phyloP scores from a whole-genome alignment of 192 early-diverging fungal genomes.

The Funneliformis mosseae region DNA sequence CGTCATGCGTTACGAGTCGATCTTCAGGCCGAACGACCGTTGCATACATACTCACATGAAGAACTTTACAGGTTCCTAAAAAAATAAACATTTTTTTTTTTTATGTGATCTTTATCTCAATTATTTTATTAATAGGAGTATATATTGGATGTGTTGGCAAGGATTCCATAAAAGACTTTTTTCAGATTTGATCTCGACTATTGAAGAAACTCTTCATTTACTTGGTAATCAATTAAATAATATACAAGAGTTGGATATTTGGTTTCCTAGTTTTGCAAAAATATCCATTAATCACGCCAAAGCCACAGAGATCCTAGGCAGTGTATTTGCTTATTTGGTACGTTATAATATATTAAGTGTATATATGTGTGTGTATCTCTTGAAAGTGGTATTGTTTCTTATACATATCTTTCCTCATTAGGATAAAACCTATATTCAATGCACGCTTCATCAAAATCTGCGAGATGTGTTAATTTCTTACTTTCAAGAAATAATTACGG shows the following conservation, averaged over 20 bases:
- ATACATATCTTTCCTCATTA: background rate
- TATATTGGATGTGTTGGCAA: conserved; percentile 41
- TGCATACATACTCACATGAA: conserved; percentile 36
- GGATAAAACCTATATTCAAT: conserved; percentile 34
- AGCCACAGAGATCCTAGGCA: conserved; percentile 29
- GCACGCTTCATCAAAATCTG: conserved; percentile 15
- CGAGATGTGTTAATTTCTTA: background rate
- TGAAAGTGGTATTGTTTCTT: background rate
- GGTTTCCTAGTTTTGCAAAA: conserved; percentile 21
- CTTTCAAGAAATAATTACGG: conserved; percentile 5
- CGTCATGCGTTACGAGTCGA: conserved; percentile 16
- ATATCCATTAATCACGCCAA: conserved; percentile 29
- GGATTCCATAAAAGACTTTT: conserved; percentile 32
- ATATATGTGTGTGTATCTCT: background rate
- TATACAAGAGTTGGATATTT: conserved; percentile 1
- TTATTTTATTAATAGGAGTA: conserved; percentile 9
- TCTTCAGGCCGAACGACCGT: conserved; percentile 22
- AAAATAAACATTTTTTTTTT: background rate
- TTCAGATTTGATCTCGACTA: conserved; percentile 6
- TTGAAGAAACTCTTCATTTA: conserved; percentile 15
- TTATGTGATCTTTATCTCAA: background rate
- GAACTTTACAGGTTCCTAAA: conserved; percentile 35
- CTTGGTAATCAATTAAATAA: conserved; percentile 17
- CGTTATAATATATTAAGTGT: background rate
- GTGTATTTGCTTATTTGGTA: conserved; percentile 38